These are phyloP conservation scores for Aurifilum marmelostoma DNA, from an alignment of 2,329 filamentous ascomycete species.

Conservation along the genomic window DNA sequence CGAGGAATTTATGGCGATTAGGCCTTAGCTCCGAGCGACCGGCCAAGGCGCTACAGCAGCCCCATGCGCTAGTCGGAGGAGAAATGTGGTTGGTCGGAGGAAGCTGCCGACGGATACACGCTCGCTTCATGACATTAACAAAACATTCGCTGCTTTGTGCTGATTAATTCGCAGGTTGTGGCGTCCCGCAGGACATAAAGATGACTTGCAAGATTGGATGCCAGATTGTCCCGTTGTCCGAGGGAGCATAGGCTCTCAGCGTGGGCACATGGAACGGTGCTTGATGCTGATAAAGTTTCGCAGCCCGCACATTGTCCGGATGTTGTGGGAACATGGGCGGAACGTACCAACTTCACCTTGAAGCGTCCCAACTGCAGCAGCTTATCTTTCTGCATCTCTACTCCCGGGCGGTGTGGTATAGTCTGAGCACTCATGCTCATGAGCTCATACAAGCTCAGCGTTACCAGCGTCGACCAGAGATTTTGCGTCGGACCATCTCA, in stretches of 20 bases:
- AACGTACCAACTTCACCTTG: background rate
- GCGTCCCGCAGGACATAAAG: background rate
- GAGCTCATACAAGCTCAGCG: constrained; percentile 61
- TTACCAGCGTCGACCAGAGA: constrained; percentile 56
- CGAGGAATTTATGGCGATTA: background rate
- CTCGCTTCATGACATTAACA: background rate
- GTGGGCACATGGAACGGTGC: background rate
- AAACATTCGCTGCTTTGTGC: background rate
- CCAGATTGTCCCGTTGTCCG: background rate
- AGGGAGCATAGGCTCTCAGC: background rate
- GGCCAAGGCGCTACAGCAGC: background rate
- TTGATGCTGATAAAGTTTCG: background rate
- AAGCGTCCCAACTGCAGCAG: background rate
- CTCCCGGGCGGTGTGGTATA: background rate
- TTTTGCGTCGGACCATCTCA: constrained; percentile 77
- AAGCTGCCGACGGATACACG: background rate
- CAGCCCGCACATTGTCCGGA: background rate
- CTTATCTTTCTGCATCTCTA: background rate
- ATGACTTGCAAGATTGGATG: background rate
- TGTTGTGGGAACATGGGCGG: background rate
- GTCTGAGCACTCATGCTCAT: background rate
- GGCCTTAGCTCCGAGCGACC: background rate
- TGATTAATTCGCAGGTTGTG: background rate
- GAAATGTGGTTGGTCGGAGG: background rate
- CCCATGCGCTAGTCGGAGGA: background rate